Evolutionary conservation across 306 rosid species (phyloP).

Genomic region (Sechiopsis laciniata): DNA sequence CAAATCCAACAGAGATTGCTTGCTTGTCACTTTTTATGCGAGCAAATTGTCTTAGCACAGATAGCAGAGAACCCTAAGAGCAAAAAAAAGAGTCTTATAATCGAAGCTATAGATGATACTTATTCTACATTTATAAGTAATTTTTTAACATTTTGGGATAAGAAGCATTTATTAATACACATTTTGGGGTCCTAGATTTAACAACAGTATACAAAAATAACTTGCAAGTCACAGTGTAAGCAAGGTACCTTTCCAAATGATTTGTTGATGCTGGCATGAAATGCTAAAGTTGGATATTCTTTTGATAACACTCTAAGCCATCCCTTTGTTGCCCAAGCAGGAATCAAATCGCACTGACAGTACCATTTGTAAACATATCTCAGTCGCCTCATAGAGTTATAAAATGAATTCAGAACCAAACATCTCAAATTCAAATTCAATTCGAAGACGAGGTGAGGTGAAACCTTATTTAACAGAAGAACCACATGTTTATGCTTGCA

Average conservation of each 20-base stretch:
- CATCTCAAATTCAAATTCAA: neutral
- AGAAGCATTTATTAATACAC: neutral
- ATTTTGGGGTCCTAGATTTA: neutral
- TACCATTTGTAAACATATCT: neutral
- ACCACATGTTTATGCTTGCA: slow-evolving; percentile 84
- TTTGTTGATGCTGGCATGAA: slow-evolving; percentile 89
- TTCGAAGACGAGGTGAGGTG: neutral
- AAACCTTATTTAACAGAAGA: slow-evolving; percentile 81
- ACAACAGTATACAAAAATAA: neutral
- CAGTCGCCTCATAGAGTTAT: neutral
- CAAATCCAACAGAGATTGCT: slow-evolving; percentile 92
- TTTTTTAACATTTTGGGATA: too few species aligned
- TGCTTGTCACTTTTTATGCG: slow-evolving; percentile 88
- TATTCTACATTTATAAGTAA: neutral
- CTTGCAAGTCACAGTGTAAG: neutral
- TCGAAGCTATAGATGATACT: neutral
- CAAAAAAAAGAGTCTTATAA: slow-evolving; percentile 20
- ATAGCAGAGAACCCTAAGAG: slow-evolving; percentile 77
- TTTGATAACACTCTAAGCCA: slow-evolving; percentile 84
- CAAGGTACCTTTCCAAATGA: slow-evolving; percentile 79
- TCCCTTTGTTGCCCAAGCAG: slow-evolving; percentile 90
- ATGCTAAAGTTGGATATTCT: slow-evolving; percentile 88
- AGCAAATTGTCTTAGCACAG: slow-evolving; percentile 85
- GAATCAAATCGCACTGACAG: slow-evolving; percentile 75
- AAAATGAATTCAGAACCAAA: neutral